Evolutionary conservation across 2,329 filamentous ascomycete species (phyloP), one percentile per base, ranked within the genome.

Genomic region (Aquanectria penicillioides): DNA sequence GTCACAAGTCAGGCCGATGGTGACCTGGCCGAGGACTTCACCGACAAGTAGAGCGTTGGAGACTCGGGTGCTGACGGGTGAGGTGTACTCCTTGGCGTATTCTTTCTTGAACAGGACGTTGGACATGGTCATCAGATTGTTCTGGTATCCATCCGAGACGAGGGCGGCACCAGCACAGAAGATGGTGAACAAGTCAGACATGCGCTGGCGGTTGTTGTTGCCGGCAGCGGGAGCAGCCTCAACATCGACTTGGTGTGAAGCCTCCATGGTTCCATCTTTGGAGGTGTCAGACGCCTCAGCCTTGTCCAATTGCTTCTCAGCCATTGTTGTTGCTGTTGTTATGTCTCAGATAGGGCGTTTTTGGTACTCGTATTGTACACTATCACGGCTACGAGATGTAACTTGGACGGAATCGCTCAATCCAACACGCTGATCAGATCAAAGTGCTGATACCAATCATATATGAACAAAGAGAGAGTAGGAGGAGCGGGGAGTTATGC

Each of bases 1-100:
- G 63, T 83, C 81, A 61, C 78, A 81, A 6, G 78, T 81, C 15
- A 82, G 52, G 6, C 77, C 78, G 17, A 79, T 69, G 5, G 71
- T 65, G 3, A 80, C 59, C 59, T 78, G 76, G 17, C 78, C 78
- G 15, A 80, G 62, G n/a, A 81, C 76, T 29, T 77, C 75, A 13
- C 78, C 78, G 10, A 80, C 72, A 1, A 80, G 67, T 5, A 81
- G 68, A 10, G 77, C 68, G 55, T 79, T 79, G 15, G 75, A 78
- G 5, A 79, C 75, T 18, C 75, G 75, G 1, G 78, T 79, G 64
- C 74, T 78, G 46, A 78, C 72, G 0, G 65, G 47, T 0, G 74
- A 66, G 2, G 74, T 77, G 51, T 77, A 78, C 33, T 76, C 66
- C 10, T 66, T 58, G 2, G 73, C 68, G 50, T 77, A 78, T 47